These are phyloP conservation scores for Corylus americana DNA, from an alignment of 306 rosid genomes.

Conservation along the genomic window DNA sequence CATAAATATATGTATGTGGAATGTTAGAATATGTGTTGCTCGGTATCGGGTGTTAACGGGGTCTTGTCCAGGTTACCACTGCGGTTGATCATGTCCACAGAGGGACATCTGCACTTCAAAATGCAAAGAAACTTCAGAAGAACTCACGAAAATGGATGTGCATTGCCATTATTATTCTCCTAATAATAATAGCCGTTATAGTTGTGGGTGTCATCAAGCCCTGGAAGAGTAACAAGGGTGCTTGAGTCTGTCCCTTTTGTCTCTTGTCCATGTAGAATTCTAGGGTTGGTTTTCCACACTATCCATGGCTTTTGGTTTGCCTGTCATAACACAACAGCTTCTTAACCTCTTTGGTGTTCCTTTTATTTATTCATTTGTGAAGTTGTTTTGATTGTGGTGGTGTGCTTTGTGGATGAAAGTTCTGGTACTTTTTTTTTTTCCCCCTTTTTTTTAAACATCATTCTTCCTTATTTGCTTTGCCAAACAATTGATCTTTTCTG, in stretches of 20 bases:
- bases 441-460: no score
- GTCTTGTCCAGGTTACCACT: conserved; percentile 66
- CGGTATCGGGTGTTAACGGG: conserved; percentile 42
- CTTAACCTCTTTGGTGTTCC: conserved; percentile 21
- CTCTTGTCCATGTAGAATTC: conserved; percentile 43
- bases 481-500: neutral
- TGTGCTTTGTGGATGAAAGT: conserved; percentile 29
- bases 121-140: conserved; percentile 88
- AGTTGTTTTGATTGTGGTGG: conserved; percentile 39
- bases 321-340: conserved; percentile 18
- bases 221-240: conserved; percentile 76
- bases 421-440: neutral
- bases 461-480: no score
- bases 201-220: conserved; percentile 74
- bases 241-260: conserved; percentile 40
- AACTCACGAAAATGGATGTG: conserved; percentile 86
- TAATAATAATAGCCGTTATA: conserved; percentile 66
- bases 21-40: conserved; percentile 24
- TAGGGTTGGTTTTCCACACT: conserved; percentile 31
- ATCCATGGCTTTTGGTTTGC: neutral
- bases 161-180: conserved; percentile 74
- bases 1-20: conserved; percentile 19
- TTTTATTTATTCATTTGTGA: conserved; percentile 12
- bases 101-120: conserved; percentile 78
- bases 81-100: conserved; percentile 75